phyloP scores from a whole-genome alignment of 805 yeast genomes.

The Kazachstania martiniae region DNA sequence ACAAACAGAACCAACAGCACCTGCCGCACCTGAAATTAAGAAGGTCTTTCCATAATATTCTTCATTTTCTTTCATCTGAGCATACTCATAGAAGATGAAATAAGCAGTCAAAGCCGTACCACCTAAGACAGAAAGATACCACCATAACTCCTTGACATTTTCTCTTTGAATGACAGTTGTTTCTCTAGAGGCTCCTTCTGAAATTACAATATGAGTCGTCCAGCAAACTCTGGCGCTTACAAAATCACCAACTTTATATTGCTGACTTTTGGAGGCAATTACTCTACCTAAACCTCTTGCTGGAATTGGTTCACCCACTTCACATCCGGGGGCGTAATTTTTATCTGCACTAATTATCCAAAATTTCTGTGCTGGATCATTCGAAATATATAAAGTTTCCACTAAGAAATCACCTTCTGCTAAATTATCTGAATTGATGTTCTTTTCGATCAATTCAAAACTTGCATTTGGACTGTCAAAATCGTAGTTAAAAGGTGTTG shows the following conservation, averaged over 20 bases:
- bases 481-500: constrained; percentile 19
- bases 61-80: constrained; percentile 33
- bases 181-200: constrained; percentile 5
- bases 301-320: constrained; percentile 34
- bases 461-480: constrained; percentile 18
- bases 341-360: constrained; percentile 35
- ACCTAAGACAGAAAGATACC: constrained; percentile 42
- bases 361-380: constrained; percentile 53
- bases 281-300: constrained; percentile 44
- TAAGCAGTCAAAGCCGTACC: constrained; percentile 53
- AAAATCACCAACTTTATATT: constrained; percentile 35
- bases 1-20: constrained; percentile 58
- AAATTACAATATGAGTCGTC: constrained; percentile 36
- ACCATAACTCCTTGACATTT: constrained; percentile 29
- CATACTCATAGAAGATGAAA: constrained; percentile 40
- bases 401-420: constrained; percentile 34
- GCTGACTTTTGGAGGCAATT: constrained; percentile 34
- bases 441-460: constrained; percentile 18
- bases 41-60: constrained; percentile 34
- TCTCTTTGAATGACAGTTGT: constrained; percentile 8
- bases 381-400: constrained; percentile 38
- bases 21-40: constrained; percentile 56
- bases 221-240: constrained; percentile 34
- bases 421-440: constrained; percentile 17
- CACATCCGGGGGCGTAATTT: constrained; percentile 25